Conservation (phyloP, 192 early-diverging fungal species). For the Umbelopsis ramanniana region DNA sequence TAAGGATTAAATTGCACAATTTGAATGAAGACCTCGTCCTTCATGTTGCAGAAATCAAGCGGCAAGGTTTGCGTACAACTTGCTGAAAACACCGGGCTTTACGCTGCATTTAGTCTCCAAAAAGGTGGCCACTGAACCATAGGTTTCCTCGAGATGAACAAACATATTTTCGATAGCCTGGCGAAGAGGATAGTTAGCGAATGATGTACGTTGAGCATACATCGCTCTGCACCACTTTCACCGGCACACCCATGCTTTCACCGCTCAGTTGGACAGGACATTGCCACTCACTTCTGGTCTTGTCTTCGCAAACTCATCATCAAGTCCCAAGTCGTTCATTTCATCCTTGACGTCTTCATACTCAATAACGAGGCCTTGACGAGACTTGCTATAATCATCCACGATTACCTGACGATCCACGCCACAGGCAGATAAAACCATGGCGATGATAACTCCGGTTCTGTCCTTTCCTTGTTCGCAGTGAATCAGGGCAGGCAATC, state of each 20-base stretch:
- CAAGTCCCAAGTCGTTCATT: not conserved
- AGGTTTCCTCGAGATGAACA: not conserved
- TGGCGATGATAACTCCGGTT: not conserved
- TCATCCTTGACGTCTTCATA: not conserved
- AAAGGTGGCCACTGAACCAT: too few species aligned
- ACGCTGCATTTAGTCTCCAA: too few species aligned
- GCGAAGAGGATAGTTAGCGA: not conserved
- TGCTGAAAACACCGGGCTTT: too few species aligned
- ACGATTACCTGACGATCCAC: not conserved
- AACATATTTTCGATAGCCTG: conserved; percentile 7
- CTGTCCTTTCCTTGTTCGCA: conserved; percentile 2
- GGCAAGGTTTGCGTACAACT: too few species aligned
- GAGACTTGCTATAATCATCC: not conserved
- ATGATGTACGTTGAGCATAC: too few species aligned
- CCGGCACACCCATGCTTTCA: not conserved
- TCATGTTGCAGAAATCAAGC: too few species aligned
- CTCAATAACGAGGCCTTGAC: not conserved
- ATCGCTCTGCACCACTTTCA: too few species aligned
- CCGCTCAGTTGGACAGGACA: not conserved
- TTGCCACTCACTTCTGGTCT: not conserved
- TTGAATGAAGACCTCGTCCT: too few species aligned
- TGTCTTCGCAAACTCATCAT: not conserved
- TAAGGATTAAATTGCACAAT: too few species aligned
- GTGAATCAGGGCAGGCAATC: not conserved
- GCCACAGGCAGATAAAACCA: conserved; percentile 1